Conservation (phyloP, 208 protist species). For the Jaenimonas drosophilae region DNA sequence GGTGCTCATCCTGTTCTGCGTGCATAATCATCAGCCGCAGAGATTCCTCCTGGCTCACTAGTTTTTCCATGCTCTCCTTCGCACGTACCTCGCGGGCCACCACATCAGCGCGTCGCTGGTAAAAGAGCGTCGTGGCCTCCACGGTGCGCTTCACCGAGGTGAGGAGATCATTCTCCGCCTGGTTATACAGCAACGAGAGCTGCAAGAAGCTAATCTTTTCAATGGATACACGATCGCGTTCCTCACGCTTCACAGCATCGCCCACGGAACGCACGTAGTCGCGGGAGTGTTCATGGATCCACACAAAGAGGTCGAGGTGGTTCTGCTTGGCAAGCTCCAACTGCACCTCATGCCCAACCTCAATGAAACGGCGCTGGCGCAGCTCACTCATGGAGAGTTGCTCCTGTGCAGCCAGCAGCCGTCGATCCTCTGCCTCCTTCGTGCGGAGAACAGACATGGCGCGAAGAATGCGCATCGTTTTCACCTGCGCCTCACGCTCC, state of each 20-base stretch:
- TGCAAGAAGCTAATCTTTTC: slow-evolving; percentile 8
- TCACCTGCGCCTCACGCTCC: slow-evolving; percentile 4
- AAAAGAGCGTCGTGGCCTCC: slow-evolving; percentile 1
- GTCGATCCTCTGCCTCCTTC: slow-evolving; percentile 5
- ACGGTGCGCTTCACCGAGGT: not conserved
- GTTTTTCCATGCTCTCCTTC: slow-evolving; percentile 3
- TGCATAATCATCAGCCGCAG: slow-evolving; percentile 34
- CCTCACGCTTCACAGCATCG: not conserved
- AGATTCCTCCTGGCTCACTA: slow-evolving; percentile 22
- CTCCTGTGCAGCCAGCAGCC: slow-evolving; percentile 5
- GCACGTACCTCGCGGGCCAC: slow-evolving; percentile 5
- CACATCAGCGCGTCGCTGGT: slow-evolving; percentile 1
- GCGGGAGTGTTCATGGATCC: not conserved
- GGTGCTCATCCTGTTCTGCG: slow-evolving; percentile 23
- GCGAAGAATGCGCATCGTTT: not conserved
- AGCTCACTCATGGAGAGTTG: slow-evolving; percentile 14
- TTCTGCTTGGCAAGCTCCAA: slow-evolving; percentile 12
- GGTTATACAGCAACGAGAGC: slow-evolving; percentile 2
- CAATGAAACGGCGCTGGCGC: slow-evolving; percentile 25
- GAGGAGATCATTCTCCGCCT: slow-evolving; percentile 6
- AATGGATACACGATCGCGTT: slow-evolving; percentile 4
- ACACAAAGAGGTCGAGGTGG: slow-evolving; percentile 6
- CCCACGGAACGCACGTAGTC: not conserved
- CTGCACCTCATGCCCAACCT: slow-evolving; percentile 29
- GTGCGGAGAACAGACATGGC: not conserved